Evolutionary conservation across 1,284 basidiomycete genomes (phyloP), one percentile per base, ranked within the genome.

Genomic region (Agaricales sp.): DNA sequence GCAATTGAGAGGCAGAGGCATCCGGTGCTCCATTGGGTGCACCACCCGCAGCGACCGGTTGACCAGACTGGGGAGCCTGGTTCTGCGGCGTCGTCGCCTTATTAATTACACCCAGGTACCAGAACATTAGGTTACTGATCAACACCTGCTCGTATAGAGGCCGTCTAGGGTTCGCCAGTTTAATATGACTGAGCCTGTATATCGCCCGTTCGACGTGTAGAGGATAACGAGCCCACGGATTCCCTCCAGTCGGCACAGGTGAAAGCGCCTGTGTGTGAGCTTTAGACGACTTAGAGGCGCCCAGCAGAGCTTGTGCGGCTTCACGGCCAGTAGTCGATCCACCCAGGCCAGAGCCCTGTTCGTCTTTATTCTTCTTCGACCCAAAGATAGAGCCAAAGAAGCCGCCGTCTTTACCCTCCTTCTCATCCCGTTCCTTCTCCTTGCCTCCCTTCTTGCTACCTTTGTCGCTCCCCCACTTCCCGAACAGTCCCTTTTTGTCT

Each of bases 101-200:
- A 64, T 98, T 97, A 67, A 99, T 96, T 55, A 99, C 81, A n/a
- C 92, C 90, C 37, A 99, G 76, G 64, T 99, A 99, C 95, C 95
- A 99, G 74, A 99, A 99, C 94, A 98, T 99, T 57, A 99, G 74
- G 65, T 99, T 99, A 59, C 92, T 96, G 65, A 99, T 99, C 53
- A 99, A 70, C 46, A 99, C 95, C 66, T 99, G 95, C 69, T 99
- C 96, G 60, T 96, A 98, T 14, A 99, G 73, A 16, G 96, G 93
- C 41, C 95, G 75, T 48, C 96, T 77, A 8, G 95, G 94, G 65
- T 99, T 98, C 20, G 96, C 95, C 43, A 99, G 75, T 68, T 99
- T 99, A 74, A 99, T 98, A 63, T 99, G 95, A 63, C 89, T 93
- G 47, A 99, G 71, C 48, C 95, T 77, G 67, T 99, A 99, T 47